Base-by-base conservation (phyloP, 495 filamentous ascomycete genomes). In the Penicillium simplicissimum region DNA sequence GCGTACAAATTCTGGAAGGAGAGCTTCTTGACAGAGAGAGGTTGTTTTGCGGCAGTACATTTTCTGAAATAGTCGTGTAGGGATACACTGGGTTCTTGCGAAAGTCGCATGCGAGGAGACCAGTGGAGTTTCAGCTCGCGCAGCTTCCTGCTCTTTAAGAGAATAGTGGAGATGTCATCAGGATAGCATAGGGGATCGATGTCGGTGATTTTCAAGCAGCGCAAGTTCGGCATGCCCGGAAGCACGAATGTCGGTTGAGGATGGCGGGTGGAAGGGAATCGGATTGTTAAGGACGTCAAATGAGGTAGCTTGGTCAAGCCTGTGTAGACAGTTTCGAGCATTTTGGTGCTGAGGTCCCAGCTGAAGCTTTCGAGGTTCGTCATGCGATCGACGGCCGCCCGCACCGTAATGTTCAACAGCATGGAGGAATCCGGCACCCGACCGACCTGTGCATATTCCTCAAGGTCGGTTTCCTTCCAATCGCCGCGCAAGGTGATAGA, bases 181-280 rank as follows among this genome's bases (percentile, higher is more conserved):
- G 84, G 82, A 59, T 88, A 87, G 68, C 86, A 88, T 9, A 88
- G 73, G 1, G 86, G 86, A 59, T 88, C 86, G 48, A 88, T 85
- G 59, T 87, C 77, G 60, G 80, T 81, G 34, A 85, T 75, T 60
- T 79, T 82, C 31, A 88, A 69, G 31, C 64, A 73, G 21, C 75
- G 72, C 33, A 88, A 71, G 58, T 81, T 83, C 23, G 84, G 81
- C 62, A 88, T 82, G 0, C 82, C 76, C 7, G 86, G 85, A 49
- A 87, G 80, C 2, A 85, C 67, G 28, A 76, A 77, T n/a, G 82
- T 81, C 14, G 86, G 86, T 48, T 85, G 79, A 4, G 85, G 84
- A 58, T 82, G 76, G 31, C 86, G 81, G 60, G 72, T 82, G 8
- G 76, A 79, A 0, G 83, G 84, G 59, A 85, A 88, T 48, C 74